Evolutionary conservation across 1,284 basidiomycete genomes (phyloP).

Genomic region (Chondrostereum purpureum): DNA sequence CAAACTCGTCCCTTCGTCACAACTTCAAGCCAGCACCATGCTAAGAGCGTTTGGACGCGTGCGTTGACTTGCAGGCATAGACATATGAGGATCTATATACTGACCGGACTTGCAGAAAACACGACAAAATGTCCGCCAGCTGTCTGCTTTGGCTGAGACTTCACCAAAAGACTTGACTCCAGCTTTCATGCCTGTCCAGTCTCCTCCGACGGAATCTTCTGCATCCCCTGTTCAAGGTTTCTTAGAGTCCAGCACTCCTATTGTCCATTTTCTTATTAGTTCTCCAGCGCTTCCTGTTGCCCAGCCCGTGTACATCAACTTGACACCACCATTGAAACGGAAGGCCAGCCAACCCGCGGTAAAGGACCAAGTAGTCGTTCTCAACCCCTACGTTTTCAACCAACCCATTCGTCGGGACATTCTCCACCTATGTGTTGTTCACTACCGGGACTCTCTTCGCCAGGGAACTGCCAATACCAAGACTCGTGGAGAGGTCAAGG

Average conservation of each 20-base stretch:
- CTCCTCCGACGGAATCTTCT: too few species aligned
- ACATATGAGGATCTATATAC: too few species aligned
- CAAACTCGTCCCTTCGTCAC: not conserved
- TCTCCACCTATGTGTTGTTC: constrained; percentile 87
- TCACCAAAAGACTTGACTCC: too few species aligned
- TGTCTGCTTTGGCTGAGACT: too few species aligned
- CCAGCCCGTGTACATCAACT: constrained; percentile 49
- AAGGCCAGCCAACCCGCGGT: constrained; percentile 29
- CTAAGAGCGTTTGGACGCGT: not conserved
- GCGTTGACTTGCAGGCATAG: too few species aligned
- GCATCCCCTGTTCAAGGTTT: too few species aligned
- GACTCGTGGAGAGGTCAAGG: constrained; percentile 83
- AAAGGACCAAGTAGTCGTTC: constrained; percentile 54
- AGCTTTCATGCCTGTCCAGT: too few species aligned
- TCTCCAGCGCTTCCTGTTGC: constrained; percentile 37
- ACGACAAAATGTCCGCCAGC: too few species aligned
- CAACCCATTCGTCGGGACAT: constrained; percentile 88
- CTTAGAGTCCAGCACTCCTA: too few species aligned
- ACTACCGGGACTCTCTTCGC: constrained; percentile 83
- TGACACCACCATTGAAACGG: constrained; percentile 52
- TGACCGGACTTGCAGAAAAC: too few species aligned
- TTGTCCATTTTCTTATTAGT: too few species aligned
- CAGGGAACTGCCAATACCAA: constrained; percentile 91
- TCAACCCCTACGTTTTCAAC: constrained; percentile 81
- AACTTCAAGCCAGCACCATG: constrained; percentile 1